Evolutionary conservation across 768 basidiomycete genomes (phyloP).

Genomic region (Tephrocybe sp.): DNA sequence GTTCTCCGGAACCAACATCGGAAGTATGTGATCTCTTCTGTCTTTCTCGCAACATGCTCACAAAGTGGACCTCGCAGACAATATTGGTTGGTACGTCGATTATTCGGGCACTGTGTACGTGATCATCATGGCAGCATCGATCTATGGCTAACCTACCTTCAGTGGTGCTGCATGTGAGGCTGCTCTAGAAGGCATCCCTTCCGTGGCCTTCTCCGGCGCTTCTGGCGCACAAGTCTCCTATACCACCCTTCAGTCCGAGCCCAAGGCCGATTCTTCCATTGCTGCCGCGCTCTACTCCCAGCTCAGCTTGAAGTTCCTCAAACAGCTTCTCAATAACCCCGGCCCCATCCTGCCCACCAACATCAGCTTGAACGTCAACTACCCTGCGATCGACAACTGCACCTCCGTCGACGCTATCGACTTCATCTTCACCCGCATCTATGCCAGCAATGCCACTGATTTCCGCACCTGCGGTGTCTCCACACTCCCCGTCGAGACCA

Average conservation of each 20-base stretch:
- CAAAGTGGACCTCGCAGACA: conserved; percentile 19
- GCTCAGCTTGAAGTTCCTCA: conserved; percentile 40
- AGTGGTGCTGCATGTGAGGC: conserved; percentile 54
- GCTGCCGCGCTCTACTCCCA: conserved; percentile 43
- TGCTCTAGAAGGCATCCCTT: conserved; percentile 47
- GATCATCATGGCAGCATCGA: background rate
- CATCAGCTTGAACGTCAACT: conserved; percentile 52
- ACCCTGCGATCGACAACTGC: conserved; percentile 39
- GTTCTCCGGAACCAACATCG: conserved; percentile 36
- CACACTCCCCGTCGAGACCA: conserved; percentile 42
- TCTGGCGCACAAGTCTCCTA: conserved; percentile 46
- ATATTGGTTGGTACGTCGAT: conserved; percentile 31
- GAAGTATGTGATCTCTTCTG: conserved; percentile 18
- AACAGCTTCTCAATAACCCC: conserved; percentile 26
- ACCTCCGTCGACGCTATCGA: conserved; percentile 35
- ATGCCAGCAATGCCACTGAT: conserved; percentile 32
- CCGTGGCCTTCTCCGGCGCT: conserved; percentile 47
- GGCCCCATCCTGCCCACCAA: conserved; percentile 40
- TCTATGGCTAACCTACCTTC: background rate
- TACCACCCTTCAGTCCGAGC: conserved; percentile 42
- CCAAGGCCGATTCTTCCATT: conserved; percentile 31
- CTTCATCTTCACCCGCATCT: conserved; percentile 45
- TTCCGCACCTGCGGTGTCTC: conserved; percentile 44
- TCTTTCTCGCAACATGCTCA: background rate
- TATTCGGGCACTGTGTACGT: conserved; percentile 46